Evolutionary conservation across 2,329 filamentous ascomycete genomes (phyloP).

Genomic region (Ceratocystis cubensis): DNA sequence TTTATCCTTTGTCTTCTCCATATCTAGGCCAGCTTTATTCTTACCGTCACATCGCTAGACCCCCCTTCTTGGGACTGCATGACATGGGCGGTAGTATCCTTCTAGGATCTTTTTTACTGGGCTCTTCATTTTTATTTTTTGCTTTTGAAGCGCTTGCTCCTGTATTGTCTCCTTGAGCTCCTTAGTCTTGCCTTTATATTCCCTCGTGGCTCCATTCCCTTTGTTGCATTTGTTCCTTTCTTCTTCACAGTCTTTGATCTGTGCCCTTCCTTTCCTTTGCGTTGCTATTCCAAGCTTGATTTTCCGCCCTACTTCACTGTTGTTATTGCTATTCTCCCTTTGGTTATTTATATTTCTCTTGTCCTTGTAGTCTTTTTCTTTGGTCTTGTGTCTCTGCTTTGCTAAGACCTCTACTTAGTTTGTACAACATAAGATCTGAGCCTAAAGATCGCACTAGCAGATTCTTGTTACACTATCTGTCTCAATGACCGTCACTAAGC

Average conservation of each 20-base stretch:
- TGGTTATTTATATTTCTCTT: neutral
- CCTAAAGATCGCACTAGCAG: neutral
- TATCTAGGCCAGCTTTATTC: neutral
- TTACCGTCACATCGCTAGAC: neutral
- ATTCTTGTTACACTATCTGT: slow-evolving; percentile 18
- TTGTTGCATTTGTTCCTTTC: neutral
- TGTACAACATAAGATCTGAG: slow-evolving; percentile 18
- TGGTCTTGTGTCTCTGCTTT: neutral
- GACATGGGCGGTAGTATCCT: neutral
- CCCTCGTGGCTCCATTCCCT: neutral
- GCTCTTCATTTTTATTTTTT: neutral
- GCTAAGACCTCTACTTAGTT: neutral
- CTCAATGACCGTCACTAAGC: slow-evolving; percentile 37
- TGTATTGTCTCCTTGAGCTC: slow-evolving; percentile 5
- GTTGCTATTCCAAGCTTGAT: neutral
- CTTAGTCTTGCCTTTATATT: neutral
- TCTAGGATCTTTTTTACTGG: neutral
- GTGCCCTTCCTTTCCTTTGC: slow-evolving; percentile 10
- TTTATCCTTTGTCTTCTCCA: neutral
- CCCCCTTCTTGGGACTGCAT: neutral
- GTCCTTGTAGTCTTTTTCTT: neutral
- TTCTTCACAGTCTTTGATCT: slow-evolving; percentile 16
- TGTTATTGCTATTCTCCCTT: slow-evolving; percentile 9
- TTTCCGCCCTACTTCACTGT: neutral
- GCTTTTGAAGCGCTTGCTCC: neutral